Evolutionary conservation across 441 rosid genomes (phyloP).

Genomic region (Mallotus repandus): DNA sequence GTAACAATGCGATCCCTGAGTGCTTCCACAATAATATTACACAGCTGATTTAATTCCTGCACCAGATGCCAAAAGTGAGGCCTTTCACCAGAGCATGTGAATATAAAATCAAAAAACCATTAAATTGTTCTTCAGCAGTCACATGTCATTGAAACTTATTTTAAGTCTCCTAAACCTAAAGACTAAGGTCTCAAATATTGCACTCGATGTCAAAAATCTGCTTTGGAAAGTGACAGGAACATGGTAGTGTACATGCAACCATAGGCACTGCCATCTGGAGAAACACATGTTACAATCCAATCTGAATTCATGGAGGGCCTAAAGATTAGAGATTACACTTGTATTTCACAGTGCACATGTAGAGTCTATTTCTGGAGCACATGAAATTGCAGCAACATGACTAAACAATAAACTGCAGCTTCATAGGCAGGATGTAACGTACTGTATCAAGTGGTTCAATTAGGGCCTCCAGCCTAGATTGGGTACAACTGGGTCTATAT

Average conservation of each 20-base stretch:
- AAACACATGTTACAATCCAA: conserved; percentile 9
- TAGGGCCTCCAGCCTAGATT: conserved; percentile 76
- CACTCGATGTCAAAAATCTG: neutral
- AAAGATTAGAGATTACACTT: neutral
- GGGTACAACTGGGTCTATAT: conserved; percentile 77
- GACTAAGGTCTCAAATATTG: neutral
- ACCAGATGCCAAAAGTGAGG: conserved; percentile 13
- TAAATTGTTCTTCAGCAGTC: neutral
- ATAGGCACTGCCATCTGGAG: neutral
- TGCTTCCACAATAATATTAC: conserved; percentile 77
- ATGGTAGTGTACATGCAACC: neutral
- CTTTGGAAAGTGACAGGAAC: neutral
- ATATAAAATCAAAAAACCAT: neutral
- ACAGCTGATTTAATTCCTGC: conserved; percentile 89
- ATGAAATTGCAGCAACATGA: no score
- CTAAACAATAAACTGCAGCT: neutral
- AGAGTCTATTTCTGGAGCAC: neutral
- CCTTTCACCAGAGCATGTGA: neutral
- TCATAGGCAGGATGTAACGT: conserved; percentile 27
- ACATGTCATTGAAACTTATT: neutral
- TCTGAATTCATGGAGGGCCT: neutral
- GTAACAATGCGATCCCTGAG: conserved; percentile 93
- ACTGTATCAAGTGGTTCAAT: conserved; percentile 85
- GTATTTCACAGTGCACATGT: neutral
- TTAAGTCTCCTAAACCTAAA: neutral